A percentile compares a stretch with the other conserved stretches of the same genome.
phyloP scores from a whole-genome alignment of 345 rosid genomes.

The Salix arbutifolia region DNA sequence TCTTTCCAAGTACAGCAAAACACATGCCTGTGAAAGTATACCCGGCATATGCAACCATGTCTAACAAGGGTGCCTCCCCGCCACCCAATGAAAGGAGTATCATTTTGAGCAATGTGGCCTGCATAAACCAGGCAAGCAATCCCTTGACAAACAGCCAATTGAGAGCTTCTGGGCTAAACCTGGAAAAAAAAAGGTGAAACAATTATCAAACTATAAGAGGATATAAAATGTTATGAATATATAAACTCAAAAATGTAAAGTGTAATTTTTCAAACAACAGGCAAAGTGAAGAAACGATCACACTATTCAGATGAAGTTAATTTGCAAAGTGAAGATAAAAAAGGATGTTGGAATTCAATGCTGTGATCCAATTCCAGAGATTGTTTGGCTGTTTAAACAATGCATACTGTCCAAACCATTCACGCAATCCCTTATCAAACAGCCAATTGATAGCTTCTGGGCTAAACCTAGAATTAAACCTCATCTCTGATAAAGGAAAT shows the following conservation, averaged over 20 bases:
- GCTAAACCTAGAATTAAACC: not conserved
- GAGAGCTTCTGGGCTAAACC: slow-evolving; percentile 87
- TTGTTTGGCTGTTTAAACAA: not conserved
- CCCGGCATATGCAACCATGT: slow-evolving; percentile 82
- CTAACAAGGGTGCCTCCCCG: slow-evolving; percentile 88
- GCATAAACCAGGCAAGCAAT: slow-evolving; percentile 79
- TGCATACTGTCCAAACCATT: not conserved
- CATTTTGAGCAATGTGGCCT: slow-evolving; percentile 72
- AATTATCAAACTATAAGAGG: not conserved
- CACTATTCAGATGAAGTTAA: not conserved
- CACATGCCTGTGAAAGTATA: slow-evolving; percentile 75
- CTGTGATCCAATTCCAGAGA: not conserved
- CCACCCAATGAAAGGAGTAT: slow-evolving; percentile 76
- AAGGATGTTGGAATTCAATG: not conserved
- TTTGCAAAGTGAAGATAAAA: not conserved
- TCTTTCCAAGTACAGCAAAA: slow-evolving; percentile 69
- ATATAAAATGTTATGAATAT: no score
- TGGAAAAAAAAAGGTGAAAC: slow-evolving; percentile 27
- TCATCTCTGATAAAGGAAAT: not conserved
- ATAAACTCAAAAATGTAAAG: no score
- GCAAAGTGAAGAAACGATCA: no score
- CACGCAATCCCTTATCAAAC: no score
- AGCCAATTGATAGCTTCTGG: not conserved
- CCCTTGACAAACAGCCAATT: slow-evolving; percentile 92
- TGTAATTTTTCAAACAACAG: no score